Base-by-base conservation (phyloP, 495 filamentous ascomycete genomes). In the Penicillium riverlandense region DNA sequence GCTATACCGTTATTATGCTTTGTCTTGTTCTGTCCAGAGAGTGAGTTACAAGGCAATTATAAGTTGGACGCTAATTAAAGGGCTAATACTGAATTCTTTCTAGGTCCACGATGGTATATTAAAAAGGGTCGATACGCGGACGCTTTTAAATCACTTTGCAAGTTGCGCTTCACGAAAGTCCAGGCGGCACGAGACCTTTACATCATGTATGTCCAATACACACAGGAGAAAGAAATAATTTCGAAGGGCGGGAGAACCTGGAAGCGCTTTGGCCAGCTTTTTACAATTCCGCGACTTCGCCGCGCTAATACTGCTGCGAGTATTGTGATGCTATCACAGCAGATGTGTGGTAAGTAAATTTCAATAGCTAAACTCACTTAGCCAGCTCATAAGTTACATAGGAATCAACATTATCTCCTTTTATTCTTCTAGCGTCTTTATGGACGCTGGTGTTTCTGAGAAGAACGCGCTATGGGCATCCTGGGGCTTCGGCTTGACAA, bases 1-100 rank as follows among this genome's bases (percentile, higher is more conserved):
- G 80, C 84, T 9, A 51, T 88, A 22, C 81, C 82, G 7, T 11
- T 32, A 11, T 11, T 32, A 32, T 32, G 30, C 30, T 32, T 11
- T 7, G 30, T 32, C 30, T 32, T 32, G 7, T 32, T 32, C 30
- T 32, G 30, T 11, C 30, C 11, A 32, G 30, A 32, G 11, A 32
- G 30, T 32, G 11, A 32, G 7, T 32, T 7, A 32, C 30, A 32
- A 7, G 7, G 7, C 30, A 32, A n/a, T n/a, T n/a, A n/a, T n/a
- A n/a, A n/a, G n/a, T n/a, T n/a, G n/a, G n/a, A n/a, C n/a, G n/a
- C n/a, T n/a, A n/a, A n/a, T n/a, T n/a, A n/a, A n/a, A n/a, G n/a
- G n/a, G n/a, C n/a, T n/a, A n/a, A n/a, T n/a, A n/a, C n/a, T n/a
- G n/a, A n/a, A n/a, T n/a, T n/a, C n/a, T n/a, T n/a, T 32, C 30